Evolutionary conservation across 345 rosid species (phyloP).

Genomic region (Hirschfeldia incana): DNA sequence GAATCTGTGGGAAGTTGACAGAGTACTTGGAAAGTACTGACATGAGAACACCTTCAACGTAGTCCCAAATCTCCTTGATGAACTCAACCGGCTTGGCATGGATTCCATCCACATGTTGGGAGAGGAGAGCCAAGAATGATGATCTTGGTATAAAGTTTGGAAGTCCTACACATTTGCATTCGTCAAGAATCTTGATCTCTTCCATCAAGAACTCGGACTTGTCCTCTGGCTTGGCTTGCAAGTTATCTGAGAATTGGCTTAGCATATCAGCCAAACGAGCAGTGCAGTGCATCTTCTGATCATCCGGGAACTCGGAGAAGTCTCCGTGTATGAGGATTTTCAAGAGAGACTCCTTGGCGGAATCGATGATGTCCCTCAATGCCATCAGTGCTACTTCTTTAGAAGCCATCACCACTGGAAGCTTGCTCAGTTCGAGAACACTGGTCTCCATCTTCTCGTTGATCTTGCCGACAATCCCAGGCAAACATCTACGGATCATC

Average conservation of each 20-base stretch:
- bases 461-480: conserved; percentile 31
- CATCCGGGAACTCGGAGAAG: conserved; percentile 45
- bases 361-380: conserved; percentile 45
- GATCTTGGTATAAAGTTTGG: conserved; percentile 9
- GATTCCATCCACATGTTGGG: not conserved
- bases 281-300: conserved; percentile 22
- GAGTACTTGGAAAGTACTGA: not conserved
- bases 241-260: not conserved
- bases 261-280: conserved; percentile 24
- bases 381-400: conserved; percentile 37
- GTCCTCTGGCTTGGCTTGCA: not conserved
- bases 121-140: not conserved
- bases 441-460: conserved; percentile 41
- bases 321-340: conserved; percentile 47
- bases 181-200: conserved; percentile 5
- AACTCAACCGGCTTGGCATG: conserved; percentile 11
- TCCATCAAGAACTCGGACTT: conserved; percentile 13
- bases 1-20: conserved; percentile 21
- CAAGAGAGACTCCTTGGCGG: conserved; percentile 45
- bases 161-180: conserved; percentile 12
- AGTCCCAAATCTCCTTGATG: conserved; percentile 23
- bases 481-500: conserved; percentile 38
- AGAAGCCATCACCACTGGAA: conserved; percentile 30
- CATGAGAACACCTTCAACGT: conserved; percentile 4
- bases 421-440: conserved; percentile 46